Evolutionary conservation across 345 rosid species (phyloP).

Genomic region (Conringia planisiliqua): DNA sequence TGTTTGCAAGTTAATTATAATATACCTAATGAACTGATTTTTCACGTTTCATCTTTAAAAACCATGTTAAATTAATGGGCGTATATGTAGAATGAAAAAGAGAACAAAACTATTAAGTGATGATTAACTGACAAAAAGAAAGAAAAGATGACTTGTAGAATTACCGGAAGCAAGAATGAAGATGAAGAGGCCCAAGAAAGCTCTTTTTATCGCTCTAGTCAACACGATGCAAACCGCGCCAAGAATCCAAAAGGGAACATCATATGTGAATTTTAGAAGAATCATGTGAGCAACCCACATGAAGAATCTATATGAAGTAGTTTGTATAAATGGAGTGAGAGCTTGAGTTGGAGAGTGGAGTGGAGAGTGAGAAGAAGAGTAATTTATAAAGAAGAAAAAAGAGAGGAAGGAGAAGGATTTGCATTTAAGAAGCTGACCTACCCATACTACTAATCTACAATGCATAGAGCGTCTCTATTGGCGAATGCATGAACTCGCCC

Average conservation of each 20-base stretch:
- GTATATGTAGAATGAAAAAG: neutral
- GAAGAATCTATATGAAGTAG: neutral
- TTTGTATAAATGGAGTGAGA: neutral
- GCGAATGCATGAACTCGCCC: conserved; percentile 29
- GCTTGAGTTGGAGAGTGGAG: conserved; percentile 14
- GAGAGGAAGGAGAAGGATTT: neutral
- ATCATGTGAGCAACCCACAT: conserved; percentile 22
- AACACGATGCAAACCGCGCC: conserved; percentile 21
- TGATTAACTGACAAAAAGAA: neutral
- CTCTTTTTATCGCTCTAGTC: conserved; percentile 24
- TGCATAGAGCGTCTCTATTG: conserved; percentile 26
- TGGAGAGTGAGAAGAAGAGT: conserved; percentile 1
- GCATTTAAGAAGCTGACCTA: conserved; percentile 28
- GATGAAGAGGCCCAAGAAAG: conserved; percentile 43
- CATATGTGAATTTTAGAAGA: conserved; percentile 18
- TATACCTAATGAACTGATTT: neutral
- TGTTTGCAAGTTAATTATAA: neutral
- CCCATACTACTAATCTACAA: conserved; percentile 20
- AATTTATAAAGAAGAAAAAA: conserved; percentile 1
- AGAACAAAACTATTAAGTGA: neutral
- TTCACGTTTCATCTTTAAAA: neutral
- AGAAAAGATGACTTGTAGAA: neutral
- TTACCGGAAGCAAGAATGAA: conserved; percentile 60
- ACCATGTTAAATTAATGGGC: neutral
- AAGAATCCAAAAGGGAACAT: conserved; percentile 29